phyloP scores from a whole-genome alignment of 1,284 basidiomycete genomes.

The Apiotrichum mycotoxinovorans region DNA sequence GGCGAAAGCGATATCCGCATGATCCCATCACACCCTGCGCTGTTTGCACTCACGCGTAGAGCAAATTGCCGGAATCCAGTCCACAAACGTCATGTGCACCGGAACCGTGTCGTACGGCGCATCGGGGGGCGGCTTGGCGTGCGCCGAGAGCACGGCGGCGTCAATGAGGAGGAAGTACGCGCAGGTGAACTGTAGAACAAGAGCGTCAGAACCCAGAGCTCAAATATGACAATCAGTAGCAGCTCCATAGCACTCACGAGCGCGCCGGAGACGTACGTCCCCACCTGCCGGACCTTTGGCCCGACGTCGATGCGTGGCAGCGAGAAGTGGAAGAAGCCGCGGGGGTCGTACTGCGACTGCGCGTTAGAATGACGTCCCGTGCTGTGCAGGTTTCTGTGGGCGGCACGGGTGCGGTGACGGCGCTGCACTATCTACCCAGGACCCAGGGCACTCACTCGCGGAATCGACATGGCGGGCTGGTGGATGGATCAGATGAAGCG shows the following conservation, averaged over 20 bases:
- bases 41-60: slow-evolving; percentile 58
- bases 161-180: slow-evolving; percentile 97
- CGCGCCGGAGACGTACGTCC: slow-evolving; percentile 86
- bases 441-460: slow-evolving; percentile 24
- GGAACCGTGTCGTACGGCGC: slow-evolving; percentile 68
- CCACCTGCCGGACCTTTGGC: slow-evolving; percentile 61
- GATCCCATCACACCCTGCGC: too few relatives aligned
- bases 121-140: slow-evolving; percentile 67
- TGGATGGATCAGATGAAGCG: neutral
- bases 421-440: too few relatives aligned
- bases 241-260: slow-evolving; percentile 66
- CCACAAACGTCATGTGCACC: slow-evolving; percentile 83
- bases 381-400: too few relatives aligned
- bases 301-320: slow-evolving; percentile 51
- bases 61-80: slow-evolving; percentile 93
- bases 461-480: slow-evolving; percentile 26
- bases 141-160: slow-evolving; percentile 81
- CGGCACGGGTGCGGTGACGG: too few relatives aligned
- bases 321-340: slow-evolving; percentile 66
- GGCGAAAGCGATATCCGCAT: too few relatives aligned
- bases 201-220: too few relatives aligned
- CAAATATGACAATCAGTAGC: too few relatives aligned
- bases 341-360: slow-evolving; percentile 73
- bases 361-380: too few relatives aligned
- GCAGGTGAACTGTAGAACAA: slow-evolving; percentile 69